phyloP scores from a whole-genome alignment of 768 basidiomycete genomes.

The Suillus paluster region DNA sequence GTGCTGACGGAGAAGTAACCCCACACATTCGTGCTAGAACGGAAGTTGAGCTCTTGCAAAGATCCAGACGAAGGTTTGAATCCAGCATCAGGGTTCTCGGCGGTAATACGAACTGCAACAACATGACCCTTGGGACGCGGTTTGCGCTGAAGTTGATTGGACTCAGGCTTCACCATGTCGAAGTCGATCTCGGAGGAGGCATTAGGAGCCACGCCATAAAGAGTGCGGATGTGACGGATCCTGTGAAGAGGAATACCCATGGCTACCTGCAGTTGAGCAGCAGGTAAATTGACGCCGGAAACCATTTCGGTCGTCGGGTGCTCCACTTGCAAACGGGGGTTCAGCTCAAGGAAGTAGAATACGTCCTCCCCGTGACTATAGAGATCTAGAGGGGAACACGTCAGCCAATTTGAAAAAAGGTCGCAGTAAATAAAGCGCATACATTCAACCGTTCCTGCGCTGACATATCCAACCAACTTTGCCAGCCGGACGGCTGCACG shows the following conservation, averaged over 20 bases:
- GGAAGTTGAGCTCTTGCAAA: conserved; percentile 98
- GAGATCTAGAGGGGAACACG: conserved; percentile 60
- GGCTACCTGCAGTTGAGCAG: conserved; percentile 94
- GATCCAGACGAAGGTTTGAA: conserved; percentile 99
- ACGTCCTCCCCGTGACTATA: conserved; percentile 93
- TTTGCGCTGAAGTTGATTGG: conserved; percentile 87
- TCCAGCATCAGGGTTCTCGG: conserved; percentile 98
- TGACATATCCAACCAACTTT: conserved; percentile 98
- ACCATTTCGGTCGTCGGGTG: conserved; percentile 99
- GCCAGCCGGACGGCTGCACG: conserved; percentile 99
- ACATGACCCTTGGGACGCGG: conserved; percentile 98
- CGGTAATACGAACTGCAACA: conserved; percentile 98
- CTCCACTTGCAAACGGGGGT: conserved; percentile 99
- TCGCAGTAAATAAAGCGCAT: conserved; percentile 29
- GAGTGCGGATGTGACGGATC: conserved; percentile 92
- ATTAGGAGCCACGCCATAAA: conserved; percentile 93
- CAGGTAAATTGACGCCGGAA: conserved; percentile 97
- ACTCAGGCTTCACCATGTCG: conserved; percentile 89
- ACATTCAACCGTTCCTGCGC: conserved; percentile 99
- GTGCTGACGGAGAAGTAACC: conserved; percentile 98
- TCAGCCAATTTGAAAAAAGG: conserved; percentile 12
- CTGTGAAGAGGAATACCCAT: conserved; percentile 98
- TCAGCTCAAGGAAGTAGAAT: conserved; percentile 98
- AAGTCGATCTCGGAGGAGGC: conserved; percentile 95
- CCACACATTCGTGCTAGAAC: conserved; percentile 99